Evolutionary conservation across 352 stramenopile species (phyloP), one percentile per base, ranked within the genome.

Genomic region (Globisporangium radiosum): DNA sequence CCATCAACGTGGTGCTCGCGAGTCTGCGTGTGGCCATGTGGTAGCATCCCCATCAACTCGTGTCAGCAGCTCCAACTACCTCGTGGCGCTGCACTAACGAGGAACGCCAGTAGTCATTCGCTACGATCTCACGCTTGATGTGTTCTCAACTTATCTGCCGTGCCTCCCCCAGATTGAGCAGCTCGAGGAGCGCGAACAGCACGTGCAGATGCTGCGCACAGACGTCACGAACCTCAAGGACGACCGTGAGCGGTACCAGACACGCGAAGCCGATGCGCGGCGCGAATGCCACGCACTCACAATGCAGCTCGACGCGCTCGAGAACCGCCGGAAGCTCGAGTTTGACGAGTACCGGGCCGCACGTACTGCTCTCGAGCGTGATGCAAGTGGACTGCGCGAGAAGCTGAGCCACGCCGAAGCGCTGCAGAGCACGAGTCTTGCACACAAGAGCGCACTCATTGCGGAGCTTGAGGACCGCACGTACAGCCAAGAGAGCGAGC

Each of bases 241-340:
- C 52, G 80, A 90, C n/a, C 78, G 81, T 25, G 71, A 82, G 45
- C 73, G 83, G 1, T 81, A 70, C 50, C 74, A 90, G 43, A 70
- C 83, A 61, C 75, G 77, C 10, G 84, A 90, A 39, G 58, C 72
- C 15, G 78, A 90, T 52, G 73, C 70, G 39, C 85, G 78, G 36
- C 68, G 73, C 4, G 73, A 87, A 3, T 63, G 61, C 8, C 79
- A 90, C 47, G 81, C 90, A 37, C 64, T 79, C 13, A 79, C 71
- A 38, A 78, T 88, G 76, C 77, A 85, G 47, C 55, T 90, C 5
- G 78, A 91, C 7, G 79, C 90, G 50, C 71, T 90, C 6, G 79
- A 93, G 40, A 87, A 76, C 48, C 60, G 63, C 3, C 72, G 68
- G 10, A 76, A 75, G 39, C 67, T 88, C 42, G 78, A 91, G 44